A percentile compares a stretch with the other conserved stretches of the same genome.
Evolutionary conservation across 2,329 filamentous ascomycete genomes (phyloP).

Genomic region (Furcasterigmium furcatum): DNA sequence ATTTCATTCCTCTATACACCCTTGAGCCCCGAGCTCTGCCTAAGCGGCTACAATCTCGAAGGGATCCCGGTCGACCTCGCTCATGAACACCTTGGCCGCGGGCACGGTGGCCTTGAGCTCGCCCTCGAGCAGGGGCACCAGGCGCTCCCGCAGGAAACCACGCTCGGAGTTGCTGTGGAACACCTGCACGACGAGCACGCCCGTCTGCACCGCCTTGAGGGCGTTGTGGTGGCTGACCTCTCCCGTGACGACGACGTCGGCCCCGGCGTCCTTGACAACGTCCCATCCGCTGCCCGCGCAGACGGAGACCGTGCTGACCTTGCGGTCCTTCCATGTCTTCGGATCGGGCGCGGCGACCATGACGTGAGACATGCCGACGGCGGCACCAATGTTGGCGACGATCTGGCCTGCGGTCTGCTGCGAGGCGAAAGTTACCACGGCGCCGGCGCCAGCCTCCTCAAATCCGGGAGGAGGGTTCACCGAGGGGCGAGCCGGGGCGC

Average conservation of each 20-base stretch:
- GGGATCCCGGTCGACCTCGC: slow-evolving; percentile 80
- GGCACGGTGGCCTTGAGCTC: slow-evolving; percentile 47
- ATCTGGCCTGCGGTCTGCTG: slow-evolving; percentile 38
- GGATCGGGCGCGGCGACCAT: slow-evolving; percentile 52
- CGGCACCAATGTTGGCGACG: slow-evolving; percentile 55
- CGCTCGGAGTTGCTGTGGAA: slow-evolving; percentile 95
- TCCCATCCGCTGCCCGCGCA: slow-evolving; percentile 86
- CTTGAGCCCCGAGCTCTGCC: not conserved
- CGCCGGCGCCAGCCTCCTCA: slow-evolving; percentile 50
- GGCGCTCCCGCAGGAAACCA: slow-evolving; percentile 69
- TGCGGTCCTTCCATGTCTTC: slow-evolving; percentile 23
- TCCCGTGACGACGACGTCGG: slow-evolving; percentile 84
- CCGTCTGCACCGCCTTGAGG: slow-evolving; percentile 78
- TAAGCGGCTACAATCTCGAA: slow-evolving; percentile 59
- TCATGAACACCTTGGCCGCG: slow-evolving; percentile 66
- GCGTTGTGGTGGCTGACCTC: slow-evolving; percentile 94
- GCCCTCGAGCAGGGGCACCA: slow-evolving; percentile 63
- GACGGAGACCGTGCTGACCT: slow-evolving; percentile 70
- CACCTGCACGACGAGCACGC: slow-evolving; percentile 76
- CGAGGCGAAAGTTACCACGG: slow-evolving; percentile 37
- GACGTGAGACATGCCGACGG: slow-evolving; percentile 60
- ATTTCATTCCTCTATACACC: not conserved
- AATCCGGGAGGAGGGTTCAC: slow-evolving; percentile 36
- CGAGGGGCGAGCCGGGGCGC: slow-evolving; percentile 38
- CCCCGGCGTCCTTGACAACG: slow-evolving; percentile 66